Evolutionary conservation across 306 rosid species (phyloP), one percentile per base, ranked within the genome.

Genomic region (Vigna hirtella): DNA sequence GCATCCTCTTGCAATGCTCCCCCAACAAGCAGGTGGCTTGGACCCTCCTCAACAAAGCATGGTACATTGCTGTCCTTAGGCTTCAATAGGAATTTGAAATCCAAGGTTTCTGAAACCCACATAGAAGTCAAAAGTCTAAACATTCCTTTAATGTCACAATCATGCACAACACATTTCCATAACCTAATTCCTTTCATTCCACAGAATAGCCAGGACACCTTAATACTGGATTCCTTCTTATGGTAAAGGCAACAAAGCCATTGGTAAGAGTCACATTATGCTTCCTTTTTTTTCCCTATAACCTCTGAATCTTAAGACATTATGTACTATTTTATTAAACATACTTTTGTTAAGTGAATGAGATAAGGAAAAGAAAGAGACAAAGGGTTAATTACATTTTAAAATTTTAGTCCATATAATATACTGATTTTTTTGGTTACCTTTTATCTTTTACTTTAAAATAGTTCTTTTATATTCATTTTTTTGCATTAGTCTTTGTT

Each of bases 51-150:
- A 5, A 95, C 85, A 70, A 89, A 90, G 83, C 90, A 91, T 48
- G 95, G 91, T 7, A 83, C 76, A 69, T 82, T 89, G 82, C 71
- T 78, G 86, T 89, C 14, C 89, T 83, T 93, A 34, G 98, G 91
- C 90, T 86, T 95, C 94, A 95, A 81, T 26, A 95, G 83, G 82
- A 95, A 95, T 85, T 95, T 95, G 93, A 95, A 95, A 76, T 93
- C 99, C 85, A 95, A 83, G 38, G 96, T 89, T 86, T 95, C 99
- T 95, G 86, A 72, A 75, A 79, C 69, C 82, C 77, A 66, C 42
- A 56, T 73, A 87, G 52, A 45, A 8, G 24, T 73, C 61, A 84
- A 16, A 73, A n/a, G 17, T 63, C 11, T 6, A 77, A 28, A 72
- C 63, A 64, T 59, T 26, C 43, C 58, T 72, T 59, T 24, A 48